Conservation (phyloP, 495 filamentous ascomycete species). For the Annulohypoxylon bovei region DNA sequence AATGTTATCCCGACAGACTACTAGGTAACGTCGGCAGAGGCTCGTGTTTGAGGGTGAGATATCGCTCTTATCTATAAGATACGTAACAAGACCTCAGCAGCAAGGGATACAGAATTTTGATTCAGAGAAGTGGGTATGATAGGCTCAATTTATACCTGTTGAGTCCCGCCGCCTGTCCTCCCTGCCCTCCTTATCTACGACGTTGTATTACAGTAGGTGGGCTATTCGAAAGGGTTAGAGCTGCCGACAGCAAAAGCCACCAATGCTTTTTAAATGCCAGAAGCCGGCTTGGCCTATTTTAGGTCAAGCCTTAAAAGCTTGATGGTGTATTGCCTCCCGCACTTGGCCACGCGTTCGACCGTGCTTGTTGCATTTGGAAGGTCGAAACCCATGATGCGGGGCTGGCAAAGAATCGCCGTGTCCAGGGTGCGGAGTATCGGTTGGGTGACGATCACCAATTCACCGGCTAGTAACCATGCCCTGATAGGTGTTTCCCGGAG, state of each 20-base stretch:
- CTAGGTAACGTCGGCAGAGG: neutral
- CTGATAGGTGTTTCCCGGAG: slow-evolving; percentile 24
- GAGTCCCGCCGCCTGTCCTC: neutral
- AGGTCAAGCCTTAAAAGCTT: neutral
- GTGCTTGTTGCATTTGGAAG: slow-evolving; percentile 32
- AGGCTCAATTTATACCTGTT: slow-evolving; percentile 2
- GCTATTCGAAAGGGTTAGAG: slow-evolving; percentile 9
- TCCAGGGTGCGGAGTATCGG: slow-evolving; percentile 20
- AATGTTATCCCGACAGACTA: neutral
- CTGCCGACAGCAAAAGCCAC: slow-evolving; percentile 20
- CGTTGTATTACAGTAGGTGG: slow-evolving; percentile 3
- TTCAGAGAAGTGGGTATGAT: slow-evolving; percentile 22
- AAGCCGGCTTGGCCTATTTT: slow-evolving; percentile 18
- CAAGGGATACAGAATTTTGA: neutral
- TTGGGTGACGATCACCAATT: slow-evolving; percentile 10
- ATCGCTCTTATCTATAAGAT: neutral
- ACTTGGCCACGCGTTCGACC: slow-evolving; percentile 11
- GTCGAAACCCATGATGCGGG: slow-evolving; percentile 23
- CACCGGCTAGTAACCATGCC: slow-evolving; percentile 2
- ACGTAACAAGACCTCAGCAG: neutral
- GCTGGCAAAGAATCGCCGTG: slow-evolving; percentile 2
- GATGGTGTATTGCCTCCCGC: slow-evolving; percentile 8
- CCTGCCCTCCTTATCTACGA: neutral
- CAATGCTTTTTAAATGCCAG: slow-evolving; percentile 20
- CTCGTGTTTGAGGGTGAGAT: neutral